phyloP scores from a whole-genome alignment of 1,284 basidiomycete species.

The Trametes polyzona region DNA sequence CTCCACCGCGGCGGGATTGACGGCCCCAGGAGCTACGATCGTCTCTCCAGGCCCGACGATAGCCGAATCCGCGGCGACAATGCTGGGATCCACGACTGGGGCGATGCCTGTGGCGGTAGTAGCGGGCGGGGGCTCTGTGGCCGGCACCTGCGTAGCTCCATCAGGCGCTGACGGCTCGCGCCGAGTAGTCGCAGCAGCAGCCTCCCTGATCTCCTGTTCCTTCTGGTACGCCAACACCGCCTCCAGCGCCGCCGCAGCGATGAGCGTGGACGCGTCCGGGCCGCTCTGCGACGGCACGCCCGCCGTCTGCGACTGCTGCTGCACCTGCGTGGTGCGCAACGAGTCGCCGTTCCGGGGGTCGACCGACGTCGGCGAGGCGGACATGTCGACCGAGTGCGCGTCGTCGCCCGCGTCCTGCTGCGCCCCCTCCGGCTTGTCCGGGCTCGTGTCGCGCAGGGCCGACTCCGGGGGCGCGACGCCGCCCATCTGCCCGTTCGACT shows the following conservation, averaged over 20 bases:
- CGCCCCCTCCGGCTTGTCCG: constrained; percentile 8
- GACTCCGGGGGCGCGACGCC: constrained; percentile 26
- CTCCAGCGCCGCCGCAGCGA: constrained; percentile 31
- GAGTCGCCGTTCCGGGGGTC: constrained; percentile 38
- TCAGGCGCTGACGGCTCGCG: neutral
- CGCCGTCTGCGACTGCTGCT: neutral
- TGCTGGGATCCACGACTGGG: neutral
- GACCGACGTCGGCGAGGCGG: constrained; percentile 36
- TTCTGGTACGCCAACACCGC: constrained; percentile 30
- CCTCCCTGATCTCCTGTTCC: constrained; percentile 18
- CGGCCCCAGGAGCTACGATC: neutral
- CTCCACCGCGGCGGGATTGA: neutral
- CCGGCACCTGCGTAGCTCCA: neutral
- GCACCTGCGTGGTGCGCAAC: constrained; percentile 20
- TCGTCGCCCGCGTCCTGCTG: constrained; percentile 10
- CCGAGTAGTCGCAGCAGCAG: neutral
- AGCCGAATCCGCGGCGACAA: neutral
- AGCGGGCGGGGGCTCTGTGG: neutral
- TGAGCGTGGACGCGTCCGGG: constrained; percentile 27
- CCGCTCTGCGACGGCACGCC: neutral
- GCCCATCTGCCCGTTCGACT: constrained; percentile 22
- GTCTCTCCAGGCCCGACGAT: neutral
- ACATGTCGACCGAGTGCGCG: constrained; percentile 35
- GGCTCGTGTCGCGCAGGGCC: constrained; percentile 20
- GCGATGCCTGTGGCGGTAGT: neutral